Conservation (phyloP, 257 asterid species). For the Fraxinus quadrangulata region DNA sequence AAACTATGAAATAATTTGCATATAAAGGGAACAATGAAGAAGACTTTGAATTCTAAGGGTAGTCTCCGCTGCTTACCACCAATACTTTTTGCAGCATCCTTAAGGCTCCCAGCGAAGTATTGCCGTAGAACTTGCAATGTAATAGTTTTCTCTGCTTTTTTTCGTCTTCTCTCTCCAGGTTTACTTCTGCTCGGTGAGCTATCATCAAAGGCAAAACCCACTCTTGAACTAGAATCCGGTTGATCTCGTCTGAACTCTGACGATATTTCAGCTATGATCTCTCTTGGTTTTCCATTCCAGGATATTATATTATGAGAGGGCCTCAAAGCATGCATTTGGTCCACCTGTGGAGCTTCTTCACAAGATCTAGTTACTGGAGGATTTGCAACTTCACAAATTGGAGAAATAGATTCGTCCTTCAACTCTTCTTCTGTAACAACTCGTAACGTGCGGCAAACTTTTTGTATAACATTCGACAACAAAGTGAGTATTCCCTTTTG, state of each 20-base stretch:
- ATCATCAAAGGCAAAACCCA: conserved; percentile 37
- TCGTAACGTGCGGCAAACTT: conserved; percentile 60
- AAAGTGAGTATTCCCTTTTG: conserved; percentile 68
- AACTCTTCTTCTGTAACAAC: conserved; percentile 72
- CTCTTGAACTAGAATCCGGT: conserved; percentile 41
- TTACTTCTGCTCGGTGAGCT: conserved; percentile 38
- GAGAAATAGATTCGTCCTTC: conserved; percentile 49
- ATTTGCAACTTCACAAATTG: conserved; percentile 18
- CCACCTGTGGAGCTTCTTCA: conserved; percentile 25
- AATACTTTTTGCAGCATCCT: conserved; percentile 87
- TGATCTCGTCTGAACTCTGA: conserved; percentile 30
- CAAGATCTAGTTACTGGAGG: conserved; percentile 25
- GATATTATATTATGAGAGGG: conserved; percentile 32
- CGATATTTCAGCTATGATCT: not conserved
- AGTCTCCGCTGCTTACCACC: conserved; percentile 63
- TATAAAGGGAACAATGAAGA: not conserved
- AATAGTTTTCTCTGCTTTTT: conserved; percentile 68
- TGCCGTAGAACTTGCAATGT: conserved; percentile 78
- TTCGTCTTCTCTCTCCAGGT: conserved; percentile 57
- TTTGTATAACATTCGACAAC: conserved; percentile 62
- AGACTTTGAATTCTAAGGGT: not conserved
- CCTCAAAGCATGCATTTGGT: conserved; percentile 22
- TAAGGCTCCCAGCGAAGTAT: conserved; percentile 90
- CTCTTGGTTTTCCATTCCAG: conserved; percentile 32
- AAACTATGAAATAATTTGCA: not conserved